These are phyloP conservation scores for Diaporthe ampelina DNA, from an alignment of 2,329 filamentous ascomycete species.

Conservation along the genomic window DNA sequence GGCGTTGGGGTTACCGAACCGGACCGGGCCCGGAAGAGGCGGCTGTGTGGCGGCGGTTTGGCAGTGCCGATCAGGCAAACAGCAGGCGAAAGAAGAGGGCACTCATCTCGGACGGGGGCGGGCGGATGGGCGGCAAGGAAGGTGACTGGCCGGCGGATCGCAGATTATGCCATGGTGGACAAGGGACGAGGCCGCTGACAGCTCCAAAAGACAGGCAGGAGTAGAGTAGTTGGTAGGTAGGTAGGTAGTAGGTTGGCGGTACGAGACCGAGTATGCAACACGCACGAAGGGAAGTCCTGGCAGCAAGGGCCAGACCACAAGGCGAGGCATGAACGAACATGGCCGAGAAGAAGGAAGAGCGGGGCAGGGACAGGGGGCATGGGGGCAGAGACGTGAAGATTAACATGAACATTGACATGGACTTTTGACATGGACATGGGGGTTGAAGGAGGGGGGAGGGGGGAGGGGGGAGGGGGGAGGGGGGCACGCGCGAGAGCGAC, in stretches of 20 bases:
- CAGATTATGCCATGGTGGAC: conserved; percentile 12
- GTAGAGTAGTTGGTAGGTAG: neutral
- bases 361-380: no score
- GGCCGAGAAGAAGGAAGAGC: neutral
- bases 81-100: neutral
- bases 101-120: conserved; percentile 4
- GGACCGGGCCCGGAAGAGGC: conserved; percentile 22
- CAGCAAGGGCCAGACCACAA: neutral
- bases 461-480: no score
- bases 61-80: conserved; percentile 24
- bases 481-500: neutral
- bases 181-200: conserved; percentile 2
- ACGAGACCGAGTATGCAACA: neutral
- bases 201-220: neutral
- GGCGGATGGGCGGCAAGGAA: conserved; percentile 10
- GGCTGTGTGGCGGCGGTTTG: neutral
- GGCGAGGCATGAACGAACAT: neutral
- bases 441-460: no score
- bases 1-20: neutral
- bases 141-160: conserved; percentile 13
- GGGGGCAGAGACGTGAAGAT: no score
- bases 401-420: no score
- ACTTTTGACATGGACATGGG: neutral
- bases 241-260: neutral
- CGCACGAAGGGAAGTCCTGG: conserved; percentile 10